Conservation (phyloP, 768 basidiomycete species). For the Epithele typhae region DNA sequence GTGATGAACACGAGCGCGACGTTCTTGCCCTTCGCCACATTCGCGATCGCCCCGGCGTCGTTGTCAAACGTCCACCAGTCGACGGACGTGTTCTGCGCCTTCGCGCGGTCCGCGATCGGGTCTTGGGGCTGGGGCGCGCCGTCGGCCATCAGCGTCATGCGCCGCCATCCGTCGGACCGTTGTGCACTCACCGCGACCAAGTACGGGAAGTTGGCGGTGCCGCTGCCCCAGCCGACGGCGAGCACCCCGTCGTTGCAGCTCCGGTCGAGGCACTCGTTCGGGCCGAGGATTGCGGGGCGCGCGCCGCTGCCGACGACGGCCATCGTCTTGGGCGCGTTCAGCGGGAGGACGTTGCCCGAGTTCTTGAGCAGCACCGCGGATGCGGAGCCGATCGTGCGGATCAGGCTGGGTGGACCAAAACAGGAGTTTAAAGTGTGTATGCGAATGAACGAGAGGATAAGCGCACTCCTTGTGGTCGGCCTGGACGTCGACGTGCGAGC, state of each 20-base stretch:
- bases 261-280: constrained; percentile 56
- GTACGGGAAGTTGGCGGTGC: constrained; percentile 48
- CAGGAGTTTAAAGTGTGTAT: too few relatives aligned
- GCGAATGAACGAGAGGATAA: neutral
- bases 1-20: constrained; percentile 56
- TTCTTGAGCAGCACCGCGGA: constrained; percentile 67
- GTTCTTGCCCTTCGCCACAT: constrained; percentile 42
- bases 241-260: constrained; percentile 60
- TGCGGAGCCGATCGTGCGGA: constrained; percentile 48
- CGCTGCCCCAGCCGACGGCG: constrained; percentile 50
- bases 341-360: constrained; percentile 37
- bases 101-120: constrained; percentile 39
- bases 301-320: constrained; percentile 54
- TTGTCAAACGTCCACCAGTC: constrained; percentile 44
- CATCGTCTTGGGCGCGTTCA: constrained; percentile 43
- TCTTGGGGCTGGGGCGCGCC: constrained; percentile 25
- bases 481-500: constrained; percentile 35
- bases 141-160: too few relatives aligned
- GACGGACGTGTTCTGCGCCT: constrained; percentile 35
- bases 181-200: constrained; percentile 35
- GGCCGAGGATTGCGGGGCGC: constrained; percentile 46
- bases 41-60: constrained; percentile 42
- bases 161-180: too few relatives aligned
- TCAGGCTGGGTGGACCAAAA: constrained; percentile 11
- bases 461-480: constrained; percentile 30